phyloP scores from a whole-genome alignment of 805 yeast species.

The Sungouiella blattae region DNA sequence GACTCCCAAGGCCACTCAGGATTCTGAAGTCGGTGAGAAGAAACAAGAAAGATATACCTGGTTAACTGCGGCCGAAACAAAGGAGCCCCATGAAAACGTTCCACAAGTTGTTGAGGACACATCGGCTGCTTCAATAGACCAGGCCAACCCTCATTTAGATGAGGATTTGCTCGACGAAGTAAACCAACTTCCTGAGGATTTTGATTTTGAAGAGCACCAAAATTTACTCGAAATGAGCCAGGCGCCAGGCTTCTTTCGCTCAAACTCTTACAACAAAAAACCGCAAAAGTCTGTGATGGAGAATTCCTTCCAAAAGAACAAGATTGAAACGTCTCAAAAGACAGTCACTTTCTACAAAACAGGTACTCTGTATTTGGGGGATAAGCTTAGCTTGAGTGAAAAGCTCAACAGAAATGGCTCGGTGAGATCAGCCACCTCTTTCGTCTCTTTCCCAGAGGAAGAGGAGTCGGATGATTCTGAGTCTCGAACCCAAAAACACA shows the following conservation, averaged over 20 bases:
- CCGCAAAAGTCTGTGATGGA: slow-evolving; percentile 29
- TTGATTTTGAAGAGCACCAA: slow-evolving; percentile 32
- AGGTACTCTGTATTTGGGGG: background rate
- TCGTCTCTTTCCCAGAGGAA: slow-evolving; percentile 19
- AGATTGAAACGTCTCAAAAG: slow-evolving; percentile 34
- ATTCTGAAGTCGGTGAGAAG: slow-evolving; percentile 1
- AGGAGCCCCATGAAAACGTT: too few species aligned
- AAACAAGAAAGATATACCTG: slow-evolving; percentile 23
- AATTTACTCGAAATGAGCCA: slow-evolving; percentile 3
- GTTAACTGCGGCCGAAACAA: slow-evolving; percentile 13
- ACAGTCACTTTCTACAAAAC: slow-evolving; percentile 42
- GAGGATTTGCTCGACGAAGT: slow-evolving; percentile 35
- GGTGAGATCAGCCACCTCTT: slow-evolving; percentile 25
- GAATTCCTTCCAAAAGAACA: slow-evolving; percentile 23
- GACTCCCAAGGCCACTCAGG: background rate
- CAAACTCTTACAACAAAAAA: slow-evolving; percentile 38
- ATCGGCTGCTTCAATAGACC: background rate
- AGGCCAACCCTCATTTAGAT: slow-evolving; percentile 11
- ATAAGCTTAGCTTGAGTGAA: too few species aligned
- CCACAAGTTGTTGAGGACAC: slow-evolving; percentile 1
- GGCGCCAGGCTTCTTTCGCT: slow-evolving; percentile 20
- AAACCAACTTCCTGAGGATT: slow-evolving; percentile 36
- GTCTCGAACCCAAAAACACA: background rate
- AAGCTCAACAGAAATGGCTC: slow-evolving; percentile 29
- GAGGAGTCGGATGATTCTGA: slow-evolving; percentile 14